Base-by-base conservation (phyloP, 352 stramenopile species). In the Phytophthora ohioensis region DNA sequence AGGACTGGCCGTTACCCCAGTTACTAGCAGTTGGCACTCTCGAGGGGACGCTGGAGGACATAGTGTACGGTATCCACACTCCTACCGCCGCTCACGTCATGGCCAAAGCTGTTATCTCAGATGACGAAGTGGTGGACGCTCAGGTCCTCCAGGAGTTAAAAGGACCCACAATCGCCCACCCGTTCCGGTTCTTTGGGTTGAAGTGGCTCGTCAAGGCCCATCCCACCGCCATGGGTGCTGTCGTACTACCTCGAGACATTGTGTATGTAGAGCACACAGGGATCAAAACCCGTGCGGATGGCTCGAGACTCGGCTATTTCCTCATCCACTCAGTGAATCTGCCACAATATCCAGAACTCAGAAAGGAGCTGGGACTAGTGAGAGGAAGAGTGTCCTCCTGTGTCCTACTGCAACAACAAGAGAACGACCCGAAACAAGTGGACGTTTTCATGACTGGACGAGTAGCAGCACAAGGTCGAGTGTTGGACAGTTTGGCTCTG, bases 1-100 rank as follows among this genome's bases (percentile, higher is more conserved):
- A 75, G 11, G 38, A 65, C 43, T 78, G 70, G 70, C 67, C 62
- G 11, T 54, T 82, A 38, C 78, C 72, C 7, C 55, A 73, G 53
- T 47, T 84, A 31, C 52, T 80, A 11, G 71, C 51, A 3, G 58
- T 79, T 12, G 77, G 77, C n/a, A 73, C 21, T 13, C 53, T 82
- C 3, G 67, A 74, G 6, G 78, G 78, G 39, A 69, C 38, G 36
- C 55, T 85, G 56, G 75, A 85, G 43, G 81, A 91, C 66, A 61
- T 89, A 42, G 70, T 91, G 59, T 91, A 90, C 63, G 80, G 80
- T 8, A 71, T 82, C 34, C 60, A 87, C 38, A 77, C 75, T 13
- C 66, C 75, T 21, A 81, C 78, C 21, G 71, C 74, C 4, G 58
- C 57, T 3, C 66, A 75, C 64, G 78, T 85, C 64, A 71, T 77